These are phyloP conservation scores for Alternaria incomplexa DNA, from an alignment of 2,329 filamentous ascomycete genomes.

Conservation along the genomic window DNA sequence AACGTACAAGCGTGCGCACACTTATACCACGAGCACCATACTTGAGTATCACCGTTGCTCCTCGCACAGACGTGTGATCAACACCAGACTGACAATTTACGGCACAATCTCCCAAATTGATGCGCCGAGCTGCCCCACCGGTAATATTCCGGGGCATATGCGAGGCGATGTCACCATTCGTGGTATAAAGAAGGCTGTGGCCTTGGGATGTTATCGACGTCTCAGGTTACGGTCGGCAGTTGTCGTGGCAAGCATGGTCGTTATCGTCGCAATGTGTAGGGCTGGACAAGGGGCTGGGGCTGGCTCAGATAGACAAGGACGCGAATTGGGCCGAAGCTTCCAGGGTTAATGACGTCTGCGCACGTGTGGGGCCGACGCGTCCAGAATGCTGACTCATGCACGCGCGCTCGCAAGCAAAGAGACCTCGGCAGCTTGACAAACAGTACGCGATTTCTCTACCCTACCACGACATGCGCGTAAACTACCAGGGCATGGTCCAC, in stretches of 20 bases:
- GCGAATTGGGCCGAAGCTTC: background rate
- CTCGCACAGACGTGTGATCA: background rate
- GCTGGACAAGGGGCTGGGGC: background rate
- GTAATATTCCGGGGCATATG: conserved; percentile 6
- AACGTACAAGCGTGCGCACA: background rate
- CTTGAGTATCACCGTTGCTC: background rate
- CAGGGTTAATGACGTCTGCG: background rate
- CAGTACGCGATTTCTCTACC: background rate
- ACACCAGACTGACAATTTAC: background rate
- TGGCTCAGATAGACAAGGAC: background rate
- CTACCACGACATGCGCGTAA: background rate
- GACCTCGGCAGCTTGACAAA: background rate
- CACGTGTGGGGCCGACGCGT: background rate
- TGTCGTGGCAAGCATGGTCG: background rate
- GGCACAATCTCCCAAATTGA: conserved; percentile 8
- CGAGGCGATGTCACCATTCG: background rate
- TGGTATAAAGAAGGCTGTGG: background rate
- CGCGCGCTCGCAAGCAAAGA: background rate
- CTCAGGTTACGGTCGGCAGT: conserved; percentile 2
- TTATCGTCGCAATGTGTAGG: background rate
- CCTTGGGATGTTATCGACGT: conserved; percentile 1
- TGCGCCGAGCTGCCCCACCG: conserved; percentile 7
- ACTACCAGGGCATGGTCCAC: background rate
- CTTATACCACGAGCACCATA: background rate
- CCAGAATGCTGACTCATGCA: background rate